A percentile compares a stretch with the other conserved stretches of the same genome.
Evolutionary conservation across 768 basidiomycete genomes (phyloP).

Genomic region (Pleurotus tuoliensis): DNA sequence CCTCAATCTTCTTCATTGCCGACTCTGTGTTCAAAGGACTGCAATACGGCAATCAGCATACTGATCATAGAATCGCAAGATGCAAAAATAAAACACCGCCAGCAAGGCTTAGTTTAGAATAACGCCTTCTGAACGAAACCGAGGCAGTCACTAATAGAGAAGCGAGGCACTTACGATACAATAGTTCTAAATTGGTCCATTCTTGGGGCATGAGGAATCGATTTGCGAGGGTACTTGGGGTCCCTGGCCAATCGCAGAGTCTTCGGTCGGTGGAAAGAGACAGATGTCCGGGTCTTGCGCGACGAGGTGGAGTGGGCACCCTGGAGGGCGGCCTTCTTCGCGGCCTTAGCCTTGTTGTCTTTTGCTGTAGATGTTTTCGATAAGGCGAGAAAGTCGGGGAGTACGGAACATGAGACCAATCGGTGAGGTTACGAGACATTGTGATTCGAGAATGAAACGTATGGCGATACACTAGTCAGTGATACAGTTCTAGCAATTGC

Average conservation of each 20-base stretch:
- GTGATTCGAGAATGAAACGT: too few relatives aligned
- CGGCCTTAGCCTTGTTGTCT: conserved; percentile 80
- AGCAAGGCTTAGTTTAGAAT: not conserved
- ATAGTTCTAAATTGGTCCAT: conserved; percentile 98
- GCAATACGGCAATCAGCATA: conserved; percentile 4
- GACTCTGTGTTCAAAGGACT: conserved; percentile 92
- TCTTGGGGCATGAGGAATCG: conserved; percentile 84
- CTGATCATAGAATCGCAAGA: not conserved
- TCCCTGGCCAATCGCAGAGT: conserved; percentile 80
- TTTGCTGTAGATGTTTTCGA: conserved; percentile 30
- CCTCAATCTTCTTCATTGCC: conserved; percentile 99
- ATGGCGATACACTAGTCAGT: too few relatives aligned
- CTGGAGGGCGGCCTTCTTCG: conserved; percentile 95
- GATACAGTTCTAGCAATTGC: too few relatives aligned
- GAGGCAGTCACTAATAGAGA: not conserved
- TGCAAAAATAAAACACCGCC: not conserved
- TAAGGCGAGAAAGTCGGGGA: too few relatives aligned
- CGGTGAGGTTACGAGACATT: too few relatives aligned
- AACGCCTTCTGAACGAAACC: not conserved
- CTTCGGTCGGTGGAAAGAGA: conserved; percentile 95
- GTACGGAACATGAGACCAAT: too few relatives aligned
- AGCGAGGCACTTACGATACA: conserved; percentile 60
- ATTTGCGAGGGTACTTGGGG: conserved; percentile 95
- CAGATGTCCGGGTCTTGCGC: conserved; percentile 81
- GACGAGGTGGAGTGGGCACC: conserved; percentile 71